These are phyloP conservation scores for Isoetes taiwanensis DNA, from an alignment of 75 land plant species.

Conservation along the genomic window DNA sequence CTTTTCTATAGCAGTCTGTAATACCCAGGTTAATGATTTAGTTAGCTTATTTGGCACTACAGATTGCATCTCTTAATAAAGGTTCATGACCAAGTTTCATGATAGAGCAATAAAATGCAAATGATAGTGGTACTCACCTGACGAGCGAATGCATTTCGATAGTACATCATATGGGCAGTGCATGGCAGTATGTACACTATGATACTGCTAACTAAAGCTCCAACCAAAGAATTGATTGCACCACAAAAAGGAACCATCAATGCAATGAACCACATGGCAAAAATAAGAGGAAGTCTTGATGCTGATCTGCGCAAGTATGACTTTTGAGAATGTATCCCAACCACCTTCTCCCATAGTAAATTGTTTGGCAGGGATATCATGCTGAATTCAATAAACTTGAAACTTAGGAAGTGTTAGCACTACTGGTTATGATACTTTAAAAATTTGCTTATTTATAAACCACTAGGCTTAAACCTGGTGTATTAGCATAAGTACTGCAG, in stretches of 20 bases:
- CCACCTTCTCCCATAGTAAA: slow-evolving; percentile 20
- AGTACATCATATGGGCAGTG: slow-evolving; percentile 9
- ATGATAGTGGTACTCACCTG: slow-evolving; percentile 14
- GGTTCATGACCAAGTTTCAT: too few relatives aligned
- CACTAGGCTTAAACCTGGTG: slow-evolving; percentile 18
- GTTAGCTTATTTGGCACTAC: too few relatives aligned
- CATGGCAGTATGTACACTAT: slow-evolving; percentile 29
- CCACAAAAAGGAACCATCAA: slow-evolving; percentile 26
- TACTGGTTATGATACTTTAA: background rate
- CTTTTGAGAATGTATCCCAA: slow-evolving; percentile 10
- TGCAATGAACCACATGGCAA: slow-evolving; percentile 24
- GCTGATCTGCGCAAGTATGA: slow-evolving; percentile 3
- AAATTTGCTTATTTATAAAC: background rate
- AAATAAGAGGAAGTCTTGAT: slow-evolving; percentile 14
- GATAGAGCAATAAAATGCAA: too few relatives aligned
- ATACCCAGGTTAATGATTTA: background rate
- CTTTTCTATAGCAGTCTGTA: slow-evolving; percentile 16
- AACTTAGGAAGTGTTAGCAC: background rate
- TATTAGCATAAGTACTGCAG: slow-evolving; percentile 15
- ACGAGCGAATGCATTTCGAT: background rate
- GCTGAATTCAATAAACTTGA: slow-evolving; percentile 14
- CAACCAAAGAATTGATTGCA: slow-evolving; percentile 25
- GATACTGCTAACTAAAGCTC: slow-evolving; percentile 23
- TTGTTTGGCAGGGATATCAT: slow-evolving; percentile 14
- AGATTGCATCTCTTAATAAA: too few relatives aligned